Conservation (phyloP, 306 rosid genomes). For the Inga leiocalycina region DNA sequence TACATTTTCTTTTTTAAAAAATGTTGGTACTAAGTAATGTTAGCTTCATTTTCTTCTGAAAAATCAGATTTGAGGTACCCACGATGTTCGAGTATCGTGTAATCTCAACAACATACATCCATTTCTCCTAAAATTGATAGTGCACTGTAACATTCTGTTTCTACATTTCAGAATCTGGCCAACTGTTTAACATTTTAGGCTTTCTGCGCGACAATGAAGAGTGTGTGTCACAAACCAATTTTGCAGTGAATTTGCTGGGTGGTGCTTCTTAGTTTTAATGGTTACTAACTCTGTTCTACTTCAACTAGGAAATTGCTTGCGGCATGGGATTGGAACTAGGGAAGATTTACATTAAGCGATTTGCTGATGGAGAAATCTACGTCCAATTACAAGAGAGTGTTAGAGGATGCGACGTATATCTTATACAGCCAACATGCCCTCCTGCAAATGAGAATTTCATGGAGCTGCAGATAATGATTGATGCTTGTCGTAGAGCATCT, state of each 20-base stretch:
- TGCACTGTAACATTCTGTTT: background rate
- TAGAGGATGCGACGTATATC: conserved; percentile 88
- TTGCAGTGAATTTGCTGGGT: background rate
- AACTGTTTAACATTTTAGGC: background rate
- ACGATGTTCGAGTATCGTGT: background rate
- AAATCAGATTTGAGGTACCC: background rate
- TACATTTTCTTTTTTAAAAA: background rate
- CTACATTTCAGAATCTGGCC: background rate
- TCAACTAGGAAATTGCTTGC: conserved; percentile 82
- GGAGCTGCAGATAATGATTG: conserved; percentile 89
- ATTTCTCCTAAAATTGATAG: too few relatives aligned
- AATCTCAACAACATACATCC: background rate
- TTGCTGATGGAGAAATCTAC: conserved; percentile 96
- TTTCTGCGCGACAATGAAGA: background rate
- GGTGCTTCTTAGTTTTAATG: conserved; percentile 4
- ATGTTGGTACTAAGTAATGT: background rate
- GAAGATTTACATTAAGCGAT: conserved; percentile 75
- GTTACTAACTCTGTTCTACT: conserved; percentile 1
- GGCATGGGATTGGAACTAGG: conserved; percentile 94
- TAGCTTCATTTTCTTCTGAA: background rate
- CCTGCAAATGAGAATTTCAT: conserved; percentile 96
- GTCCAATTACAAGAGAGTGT: conserved; percentile 97
- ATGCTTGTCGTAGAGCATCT: conserved; percentile 96
- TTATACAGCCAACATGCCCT: conserved; percentile 89
- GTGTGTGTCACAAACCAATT: background rate